Conservation (phyloP, 2,329 filamentous ascomycete species). For the Penicillium sp. region DNA sequence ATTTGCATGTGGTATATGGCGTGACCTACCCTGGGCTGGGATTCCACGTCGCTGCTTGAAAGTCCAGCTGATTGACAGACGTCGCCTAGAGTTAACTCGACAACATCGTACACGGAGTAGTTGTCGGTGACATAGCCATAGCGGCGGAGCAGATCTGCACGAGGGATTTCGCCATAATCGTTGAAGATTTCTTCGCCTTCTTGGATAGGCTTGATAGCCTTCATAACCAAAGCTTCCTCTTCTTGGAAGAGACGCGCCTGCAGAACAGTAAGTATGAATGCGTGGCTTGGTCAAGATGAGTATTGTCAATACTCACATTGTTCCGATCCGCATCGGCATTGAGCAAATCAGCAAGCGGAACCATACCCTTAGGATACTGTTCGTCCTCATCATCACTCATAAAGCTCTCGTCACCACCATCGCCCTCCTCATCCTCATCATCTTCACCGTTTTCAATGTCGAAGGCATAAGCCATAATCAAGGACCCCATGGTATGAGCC, state of each 20-base stretch:
- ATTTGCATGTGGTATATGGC: neutral
- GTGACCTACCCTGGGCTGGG: slow-evolving; percentile 33
- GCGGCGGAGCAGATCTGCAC: slow-evolving; percentile 76
- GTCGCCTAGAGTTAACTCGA: slow-evolving; percentile 68
- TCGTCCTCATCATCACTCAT: slow-evolving; percentile 67
- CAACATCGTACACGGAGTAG: slow-evolving; percentile 78
- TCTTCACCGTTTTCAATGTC: slow-evolving; percentile 67
- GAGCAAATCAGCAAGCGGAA: slow-evolving; percentile 85
- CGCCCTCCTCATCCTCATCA: slow-evolving; percentile 57
- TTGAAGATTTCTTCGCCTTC: slow-evolving; percentile 79
- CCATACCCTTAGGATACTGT: slow-evolving; percentile 74
- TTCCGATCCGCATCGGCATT: slow-evolving; percentile 83
- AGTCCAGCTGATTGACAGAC: slow-evolving; percentile 50
- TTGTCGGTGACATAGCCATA: slow-evolving; percentile 85
- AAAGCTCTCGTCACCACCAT: slow-evolving; percentile 50
- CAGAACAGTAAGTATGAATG: slow-evolving; percentile 1
- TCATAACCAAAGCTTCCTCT: slow-evolving; percentile 65
- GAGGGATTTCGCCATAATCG: slow-evolving; percentile 83
- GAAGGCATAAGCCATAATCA: slow-evolving; percentile 92
- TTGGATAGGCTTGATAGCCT: slow-evolving; percentile 66
- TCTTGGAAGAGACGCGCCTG: slow-evolving; percentile 63
- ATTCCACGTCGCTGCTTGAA: slow-evolving; percentile 26
- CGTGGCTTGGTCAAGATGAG: neutral
- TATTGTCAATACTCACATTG: slow-evolving; percentile 58
- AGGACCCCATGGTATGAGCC: slow-evolving; percentile 80